These are phyloP conservation scores for Edaphochlamys debaryana DNA, from an alignment of 139 green algal species.

Conservation along the genomic window DNA sequence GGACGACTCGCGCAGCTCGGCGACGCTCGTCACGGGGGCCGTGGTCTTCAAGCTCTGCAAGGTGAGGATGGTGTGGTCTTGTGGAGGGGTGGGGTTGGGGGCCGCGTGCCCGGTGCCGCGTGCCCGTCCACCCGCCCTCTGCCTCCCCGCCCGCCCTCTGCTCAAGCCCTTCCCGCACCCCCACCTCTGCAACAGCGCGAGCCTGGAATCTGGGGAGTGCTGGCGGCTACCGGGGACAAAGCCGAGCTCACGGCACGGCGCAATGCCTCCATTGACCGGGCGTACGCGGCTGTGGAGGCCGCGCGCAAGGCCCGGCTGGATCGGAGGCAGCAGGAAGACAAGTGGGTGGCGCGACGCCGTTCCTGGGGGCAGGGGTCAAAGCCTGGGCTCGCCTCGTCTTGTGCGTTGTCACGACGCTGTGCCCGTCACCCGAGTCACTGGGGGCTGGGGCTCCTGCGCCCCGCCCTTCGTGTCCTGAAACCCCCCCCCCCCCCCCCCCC, in stretches of 20 bases:
- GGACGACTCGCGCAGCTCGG: conserved; percentile 54
- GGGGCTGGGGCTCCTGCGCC: too few relatives aligned
- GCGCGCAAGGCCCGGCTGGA: conserved; percentile 41
- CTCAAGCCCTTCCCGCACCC: too few relatives aligned
- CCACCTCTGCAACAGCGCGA: conserved; percentile 36
- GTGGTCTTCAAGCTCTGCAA: conserved; percentile 55
- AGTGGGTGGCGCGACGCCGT: conserved; percentile 25
- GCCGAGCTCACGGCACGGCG: conserved; percentile 40
- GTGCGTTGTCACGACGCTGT: too few relatives aligned
- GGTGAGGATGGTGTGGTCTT: conserved; percentile 24
- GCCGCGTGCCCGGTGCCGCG: too few relatives aligned
- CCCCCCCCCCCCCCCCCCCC: too few relatives aligned
- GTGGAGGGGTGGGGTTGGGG: too few relatives aligned
- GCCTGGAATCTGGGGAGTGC: conserved; percentile 55
- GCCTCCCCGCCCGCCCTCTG: too few relatives aligned
- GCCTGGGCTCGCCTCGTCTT: too few relatives aligned
- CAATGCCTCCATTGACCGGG: conserved; percentile 61
- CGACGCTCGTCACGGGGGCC: conserved; percentile 40
- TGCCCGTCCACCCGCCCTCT: too few relatives aligned
- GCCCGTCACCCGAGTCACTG: too few relatives aligned
- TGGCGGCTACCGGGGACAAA: conserved; percentile 51
- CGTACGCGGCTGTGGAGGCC: conserved; percentile 49
- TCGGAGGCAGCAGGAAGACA: conserved; percentile 59
- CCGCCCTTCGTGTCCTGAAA: too few relatives aligned
- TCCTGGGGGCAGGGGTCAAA: neutral